Percentiles rank a stretch among this genome's conserved stretches.
Evolutionary conservation across 2,329 filamentous ascomycete species (phyloP).

Genomic region (Alternaria longipes): DNA sequence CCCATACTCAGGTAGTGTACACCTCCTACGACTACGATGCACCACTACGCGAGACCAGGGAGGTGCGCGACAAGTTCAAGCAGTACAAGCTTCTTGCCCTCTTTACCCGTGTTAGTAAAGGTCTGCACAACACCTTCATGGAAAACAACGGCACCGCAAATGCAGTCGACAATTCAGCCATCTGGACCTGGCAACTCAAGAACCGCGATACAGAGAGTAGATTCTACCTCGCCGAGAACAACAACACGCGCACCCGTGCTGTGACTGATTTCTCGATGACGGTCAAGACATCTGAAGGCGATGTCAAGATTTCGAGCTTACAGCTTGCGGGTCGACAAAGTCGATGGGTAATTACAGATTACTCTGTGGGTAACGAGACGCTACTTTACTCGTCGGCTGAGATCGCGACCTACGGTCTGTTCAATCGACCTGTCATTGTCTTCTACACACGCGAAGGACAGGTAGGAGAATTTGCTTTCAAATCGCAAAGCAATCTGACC

Average conservation of each 20-base stretch:
- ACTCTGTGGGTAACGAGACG: conserved; percentile 57
- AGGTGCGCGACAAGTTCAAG: conserved; percentile 62
- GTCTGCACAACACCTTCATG: conserved; percentile 63
- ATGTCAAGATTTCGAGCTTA: conserved; percentile 57
- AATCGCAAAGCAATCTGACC: conserved; percentile 49
- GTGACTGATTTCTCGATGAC: conserved; percentile 59
- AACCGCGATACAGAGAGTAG: conserved; percentile 61
- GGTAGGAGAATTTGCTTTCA: conserved; percentile 61
- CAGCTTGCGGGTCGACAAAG: conserved; percentile 62
- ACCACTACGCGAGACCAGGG: conserved; percentile 63
- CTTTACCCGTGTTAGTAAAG: conserved; percentile 63
- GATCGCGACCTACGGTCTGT: conserved; percentile 59
- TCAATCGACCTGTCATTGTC: conserved; percentile 59
- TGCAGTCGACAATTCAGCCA: conserved; percentile 48
- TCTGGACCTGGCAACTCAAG: conserved; percentile 63
- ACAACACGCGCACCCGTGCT: conserved; percentile 55
- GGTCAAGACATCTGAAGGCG: conserved; percentile 59
- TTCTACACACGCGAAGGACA: conserved; percentile 62
- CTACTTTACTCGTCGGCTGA: conserved; percentile 64
- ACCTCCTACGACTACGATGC: conserved; percentile 59
- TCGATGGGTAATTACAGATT: conserved; percentile 65
- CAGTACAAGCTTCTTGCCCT: conserved; percentile 65
- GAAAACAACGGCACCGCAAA: conserved; percentile 64
- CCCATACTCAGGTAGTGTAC: conserved; percentile 54
- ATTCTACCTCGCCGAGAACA: conserved; percentile 63